Percentiles rank a stretch among this genome's conserved stretches.
These are phyloP conservation scores for Gremmenia infestans DNA, from an alignment of 2,329 filamentous ascomycete genomes.

Conservation along the genomic window DNA sequence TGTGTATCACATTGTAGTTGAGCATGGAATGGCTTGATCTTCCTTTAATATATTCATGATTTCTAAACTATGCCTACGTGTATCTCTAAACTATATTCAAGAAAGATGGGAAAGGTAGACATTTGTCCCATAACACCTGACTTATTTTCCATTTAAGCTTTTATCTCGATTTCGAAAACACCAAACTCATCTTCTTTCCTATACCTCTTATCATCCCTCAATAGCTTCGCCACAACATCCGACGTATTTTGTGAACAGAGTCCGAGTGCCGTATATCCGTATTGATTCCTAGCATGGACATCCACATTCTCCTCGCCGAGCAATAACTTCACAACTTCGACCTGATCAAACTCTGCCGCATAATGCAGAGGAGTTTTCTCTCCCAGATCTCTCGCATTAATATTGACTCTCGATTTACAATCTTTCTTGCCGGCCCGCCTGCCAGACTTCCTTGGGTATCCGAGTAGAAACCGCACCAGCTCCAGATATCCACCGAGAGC, in stretches of 20 bases:
- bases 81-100: too few species aligned
- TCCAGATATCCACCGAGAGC: conserved; percentile 36
- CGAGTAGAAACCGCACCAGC: conserved; percentile 3
- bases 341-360: conserved; percentile 1
- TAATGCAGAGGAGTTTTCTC: conserved; percentile 2
- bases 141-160: too few species aligned
- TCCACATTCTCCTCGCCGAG: conserved; percentile 2
- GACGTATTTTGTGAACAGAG: not conserved
- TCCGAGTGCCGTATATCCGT: conserved; percentile 1
- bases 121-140: too few species aligned
- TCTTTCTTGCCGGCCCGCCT: not conserved
- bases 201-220: conserved; percentile 1
- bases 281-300: conserved; percentile 4
- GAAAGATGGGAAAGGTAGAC: too few species aligned
- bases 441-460: not conserved
- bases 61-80: too few species aligned
- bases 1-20: too few species aligned
- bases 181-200: conserved; percentile 1
- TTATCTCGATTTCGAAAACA: too few species aligned
- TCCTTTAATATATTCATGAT: too few species aligned
- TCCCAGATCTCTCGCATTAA: conserved; percentile 1
- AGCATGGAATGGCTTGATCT: too few species aligned
- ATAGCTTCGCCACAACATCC: not conserved
- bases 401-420: not conserved
- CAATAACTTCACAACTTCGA: conserved; percentile 3